A percentile compares a stretch with the other conserved stretches of the same genome.
Evolutionary conservation across 2,329 filamentous ascomycete species (phyloP).

Genomic region (Pseudocercospora crystallina): DNA sequence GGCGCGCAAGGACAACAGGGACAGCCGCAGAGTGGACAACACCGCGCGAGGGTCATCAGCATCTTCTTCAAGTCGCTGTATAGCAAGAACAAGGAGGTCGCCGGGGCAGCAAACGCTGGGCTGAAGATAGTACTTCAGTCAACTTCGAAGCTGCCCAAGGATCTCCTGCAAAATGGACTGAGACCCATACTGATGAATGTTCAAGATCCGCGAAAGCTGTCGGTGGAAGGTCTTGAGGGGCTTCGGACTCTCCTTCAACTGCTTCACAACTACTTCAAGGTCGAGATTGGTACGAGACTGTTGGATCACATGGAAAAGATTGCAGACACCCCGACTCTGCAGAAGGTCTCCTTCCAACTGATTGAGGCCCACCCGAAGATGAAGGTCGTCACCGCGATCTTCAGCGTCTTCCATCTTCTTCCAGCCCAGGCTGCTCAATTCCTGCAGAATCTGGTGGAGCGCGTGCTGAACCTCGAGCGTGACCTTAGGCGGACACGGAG

Average conservation of each 20-base stretch:
- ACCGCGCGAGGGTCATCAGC: constrained; percentile 68
- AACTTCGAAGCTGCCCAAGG: constrained; percentile 89
- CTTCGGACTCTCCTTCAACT: constrained; percentile 85
- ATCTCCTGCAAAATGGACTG: constrained; percentile 88
- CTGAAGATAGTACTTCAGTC: constrained; percentile 83
- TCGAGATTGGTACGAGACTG: constrained; percentile 91
- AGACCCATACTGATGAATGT: constrained; percentile 95
- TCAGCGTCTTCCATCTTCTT: constrained; percentile 96
- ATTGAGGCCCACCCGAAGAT: constrained; percentile 91
- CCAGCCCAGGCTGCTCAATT: constrained; percentile 87
- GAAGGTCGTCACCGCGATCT: constrained; percentile 91
- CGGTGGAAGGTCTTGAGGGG: constrained; percentile 85
- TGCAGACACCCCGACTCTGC: constrained; percentile 74
- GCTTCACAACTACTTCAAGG: constrained; percentile 97
- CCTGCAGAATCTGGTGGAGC: constrained; percentile 84
- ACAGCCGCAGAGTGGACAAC: constrained; percentile 57
- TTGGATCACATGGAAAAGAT: constrained; percentile 91
- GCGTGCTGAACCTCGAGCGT: constrained; percentile 83
- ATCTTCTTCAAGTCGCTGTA: constrained; percentile 99
- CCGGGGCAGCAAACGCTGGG: constrained; percentile 88
- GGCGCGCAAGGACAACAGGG: constrained; percentile 17
- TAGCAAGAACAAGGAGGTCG: constrained; percentile 86
- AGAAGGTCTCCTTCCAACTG: constrained; percentile 90
- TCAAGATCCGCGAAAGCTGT: constrained; percentile 87
- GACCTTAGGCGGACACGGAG: constrained; percentile 81